Conservation (phyloP, 2,329 filamentous ascomycete genomes). For the Coleophoma crateriformis region DNA sequence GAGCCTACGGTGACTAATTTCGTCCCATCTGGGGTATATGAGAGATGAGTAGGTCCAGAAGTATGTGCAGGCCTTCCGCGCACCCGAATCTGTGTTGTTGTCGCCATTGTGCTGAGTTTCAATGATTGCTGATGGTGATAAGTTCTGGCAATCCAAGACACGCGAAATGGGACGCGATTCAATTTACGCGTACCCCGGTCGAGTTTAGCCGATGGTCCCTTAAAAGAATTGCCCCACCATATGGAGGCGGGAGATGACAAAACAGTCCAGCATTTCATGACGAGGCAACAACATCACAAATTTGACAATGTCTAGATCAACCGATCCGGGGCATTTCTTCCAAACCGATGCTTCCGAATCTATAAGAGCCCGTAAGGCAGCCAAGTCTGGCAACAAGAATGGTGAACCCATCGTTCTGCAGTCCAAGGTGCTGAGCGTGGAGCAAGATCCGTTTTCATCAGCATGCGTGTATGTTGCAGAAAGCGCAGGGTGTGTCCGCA, state of each 20-base stretch:
- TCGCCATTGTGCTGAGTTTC: conserved; percentile 19
- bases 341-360: conserved; percentile 59
- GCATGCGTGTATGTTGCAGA: conserved; percentile 72
- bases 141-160: background rate
- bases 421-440: conserved; percentile 78
- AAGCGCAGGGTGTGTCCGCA: conserved; percentile 74
- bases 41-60: conserved; percentile 77
- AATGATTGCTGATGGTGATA: conserved; percentile 1
- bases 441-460: conserved; percentile 58
- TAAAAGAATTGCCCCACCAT: background rate
- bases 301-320: conserved; percentile 56
- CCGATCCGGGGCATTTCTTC: conserved; percentile 80
- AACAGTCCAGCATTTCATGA: too few relatives aligned
- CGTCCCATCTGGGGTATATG: conserved; percentile 84
- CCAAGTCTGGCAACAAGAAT: conserved; percentile 69
- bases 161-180: conserved; percentile 15
- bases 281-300: background rate
- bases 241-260: background rate
- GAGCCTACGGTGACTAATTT: conserved; percentile 87
- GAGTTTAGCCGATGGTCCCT: background rate
- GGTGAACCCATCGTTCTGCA: conserved; percentile 75
- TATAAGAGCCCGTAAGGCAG: conserved; percentile 52
- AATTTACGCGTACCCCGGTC: background rate
- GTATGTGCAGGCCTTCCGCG: conserved; percentile 71
- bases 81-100: conserved; percentile 36